These are phyloP conservation scores for Thelonectria discophora DNA, from an alignment of 2,329 filamentous ascomycete genomes.

Conservation along the genomic window DNA sequence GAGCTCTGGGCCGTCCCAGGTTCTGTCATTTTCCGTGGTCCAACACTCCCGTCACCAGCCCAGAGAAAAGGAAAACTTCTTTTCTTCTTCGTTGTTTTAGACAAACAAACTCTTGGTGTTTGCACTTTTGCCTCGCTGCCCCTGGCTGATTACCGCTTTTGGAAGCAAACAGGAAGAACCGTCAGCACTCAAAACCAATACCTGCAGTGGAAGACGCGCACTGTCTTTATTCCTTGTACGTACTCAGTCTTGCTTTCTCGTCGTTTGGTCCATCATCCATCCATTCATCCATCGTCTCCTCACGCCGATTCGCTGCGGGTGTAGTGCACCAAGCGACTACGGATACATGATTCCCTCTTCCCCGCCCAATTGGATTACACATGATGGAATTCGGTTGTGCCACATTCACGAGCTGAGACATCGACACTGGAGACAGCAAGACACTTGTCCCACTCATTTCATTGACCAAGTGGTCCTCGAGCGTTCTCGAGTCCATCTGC, in stretches of 20 bases:
- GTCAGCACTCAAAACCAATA: conserved; percentile 11
- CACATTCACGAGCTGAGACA: no score
- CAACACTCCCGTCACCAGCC: no score
- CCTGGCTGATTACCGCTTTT: background rate
- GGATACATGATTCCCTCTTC: background rate
- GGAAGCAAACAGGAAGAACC: background rate
- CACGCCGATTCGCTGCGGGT: background rate
- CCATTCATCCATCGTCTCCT: background rate
- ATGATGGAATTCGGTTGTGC: conserved; percentile 4
- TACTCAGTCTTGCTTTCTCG: conserved; percentile 1
- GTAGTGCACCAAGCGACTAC: no score
- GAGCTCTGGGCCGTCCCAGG: no score
- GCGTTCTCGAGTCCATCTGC: background rate
- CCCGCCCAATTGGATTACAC: conserved; percentile 1
- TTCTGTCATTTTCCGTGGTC: no score
- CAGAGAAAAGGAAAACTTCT: no score
- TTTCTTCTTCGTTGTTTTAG: background rate
- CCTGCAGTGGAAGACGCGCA: no score
- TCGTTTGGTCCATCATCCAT: background rate
- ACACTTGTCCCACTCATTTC: conserved; percentile 1
- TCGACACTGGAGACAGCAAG: background rate
- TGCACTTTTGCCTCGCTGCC: background rate
- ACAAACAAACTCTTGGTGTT: background rate
- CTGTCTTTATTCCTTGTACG: background rate
- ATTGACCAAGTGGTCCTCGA: conserved; percentile 7